phyloP scores from a whole-genome alignment of 2,329 filamentous ascomycete species.

The Chaetoscypha palmicola region DNA sequence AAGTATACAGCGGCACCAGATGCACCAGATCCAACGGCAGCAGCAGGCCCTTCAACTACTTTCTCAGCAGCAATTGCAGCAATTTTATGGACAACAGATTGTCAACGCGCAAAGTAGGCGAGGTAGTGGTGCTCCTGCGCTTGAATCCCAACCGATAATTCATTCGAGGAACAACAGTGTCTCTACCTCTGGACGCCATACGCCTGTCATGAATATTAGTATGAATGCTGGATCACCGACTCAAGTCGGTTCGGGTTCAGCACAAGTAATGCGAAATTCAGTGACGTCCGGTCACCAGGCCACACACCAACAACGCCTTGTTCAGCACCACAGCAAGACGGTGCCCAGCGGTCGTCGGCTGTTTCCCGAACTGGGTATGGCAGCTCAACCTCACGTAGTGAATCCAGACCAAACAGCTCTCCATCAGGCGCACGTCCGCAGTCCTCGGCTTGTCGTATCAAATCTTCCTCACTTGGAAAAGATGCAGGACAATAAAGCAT shows the following conservation, averaged over 20 bases:
- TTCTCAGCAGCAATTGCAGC: slow-evolving; percentile 5
- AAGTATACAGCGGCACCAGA: slow-evolving; percentile 1
- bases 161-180: too few relatives aligned
- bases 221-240: too few relatives aligned
- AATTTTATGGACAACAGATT: slow-evolving; percentile 11
- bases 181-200: slow-evolving; percentile 15
- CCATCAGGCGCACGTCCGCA: slow-evolving; percentile 52
- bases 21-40: slow-evolving; percentile 1
- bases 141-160: too few relatives aligned
- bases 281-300: too few relatives aligned
- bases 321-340: background rate
- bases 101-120: slow-evolving; percentile 11
- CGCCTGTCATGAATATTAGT: slow-evolving; percentile 3
- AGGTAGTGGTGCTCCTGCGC: too few relatives aligned
- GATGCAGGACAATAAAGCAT: slow-evolving; percentile 18
- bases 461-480: slow-evolving; percentile 19
- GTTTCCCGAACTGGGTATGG: slow-evolving; percentile 31
- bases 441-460: slow-evolving; percentile 37
- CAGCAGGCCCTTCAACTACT: background rate
- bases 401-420: slow-evolving; percentile 42
- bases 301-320: too few relatives aligned
- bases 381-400: slow-evolving; percentile 34
- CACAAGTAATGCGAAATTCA: too few relatives aligned
- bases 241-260: too few relatives aligned
- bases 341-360: slow-evolving; percentile 17